Evolutionary conservation across 129 eudicot genomes (phyloP), one percentile per base, ranked within the genome.

Genomic region (Arctium lappa): DNA sequence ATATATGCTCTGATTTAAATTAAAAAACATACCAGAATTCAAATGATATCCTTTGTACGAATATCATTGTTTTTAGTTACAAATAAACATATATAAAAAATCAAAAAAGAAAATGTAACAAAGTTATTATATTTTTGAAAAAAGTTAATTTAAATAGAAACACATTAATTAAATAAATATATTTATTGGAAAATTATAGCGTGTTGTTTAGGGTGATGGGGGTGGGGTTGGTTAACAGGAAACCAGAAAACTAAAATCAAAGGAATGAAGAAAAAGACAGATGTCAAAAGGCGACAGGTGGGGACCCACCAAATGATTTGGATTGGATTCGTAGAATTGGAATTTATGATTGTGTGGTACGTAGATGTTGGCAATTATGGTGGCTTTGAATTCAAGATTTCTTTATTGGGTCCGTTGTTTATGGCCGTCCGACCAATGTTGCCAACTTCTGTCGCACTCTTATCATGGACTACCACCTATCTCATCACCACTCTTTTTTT

Each of bases 371-470:
- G 65, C 84, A 80, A 85, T 73, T 9, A 79, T 85, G 73, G 33
- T 79, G 84, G 87, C 87, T 79, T 84, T 73, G 87, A 80, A 65
- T 46, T 42, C 50, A 79, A 80, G 76, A 68, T 73, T 79, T 74
- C 29, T 46, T 73, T 32, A 73, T 79, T 66, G 87, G 77, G 37
- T 79, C 84, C 84, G 80, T 84, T 12, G 80, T 84, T 79, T 84
- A 84, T 74, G 87, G 84, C 84, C 84, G 84, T 79, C 87, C 87
- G 83, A 84, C 87, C 87, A 79, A 84, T 78, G 80, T 75, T 84
- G 87, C 83, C 87, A 63, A 7, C 66, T 13, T 60, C 79, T 72
- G 83, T 73, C 75, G 80, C 83, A 56, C 63, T 83, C 74, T 73
- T 60, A 75, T 84, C 78, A 63, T 83, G 78, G 82, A 69, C 82